phyloP scores from a whole-genome alignment of 352 stramenopile species.

The Phytophthora podocarpi region DNA sequence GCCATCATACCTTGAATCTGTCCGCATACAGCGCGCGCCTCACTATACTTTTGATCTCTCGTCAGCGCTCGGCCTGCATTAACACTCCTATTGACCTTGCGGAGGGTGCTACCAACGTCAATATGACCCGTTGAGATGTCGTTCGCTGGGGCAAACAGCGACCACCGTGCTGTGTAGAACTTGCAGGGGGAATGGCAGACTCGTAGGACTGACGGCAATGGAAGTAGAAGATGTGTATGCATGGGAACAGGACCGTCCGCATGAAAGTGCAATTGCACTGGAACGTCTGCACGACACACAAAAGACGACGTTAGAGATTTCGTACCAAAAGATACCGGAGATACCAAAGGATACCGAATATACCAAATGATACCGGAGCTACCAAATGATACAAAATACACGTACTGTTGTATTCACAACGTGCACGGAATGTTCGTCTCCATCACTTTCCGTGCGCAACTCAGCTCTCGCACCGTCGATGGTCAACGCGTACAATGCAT shows the following conservation, averaged over 20 bases:
- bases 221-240: conserved; percentile 8
- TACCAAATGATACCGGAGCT: not conserved
- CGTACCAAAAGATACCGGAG: not conserved
- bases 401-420: conserved; percentile 2
- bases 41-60: conserved; percentile 1
- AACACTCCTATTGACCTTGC: not conserved
- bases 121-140: conserved; percentile 3
- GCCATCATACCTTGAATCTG: conserved; percentile 15
- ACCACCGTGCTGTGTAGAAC: conserved; percentile 14
- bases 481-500: not conserved
- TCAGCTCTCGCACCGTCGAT: not conserved
- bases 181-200: conserved; percentile 9
- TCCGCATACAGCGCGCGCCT: not conserved
- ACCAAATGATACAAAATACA: not conserved
- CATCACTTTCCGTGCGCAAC: not conserved
- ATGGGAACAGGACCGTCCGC: conserved; percentile 13
- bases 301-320: not conserved
- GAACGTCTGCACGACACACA: conserved; percentile 18
- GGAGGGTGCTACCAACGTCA: not conserved
- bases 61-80: not conserved
- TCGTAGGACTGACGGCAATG: not conserved
- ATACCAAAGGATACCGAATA: too few species aligned
- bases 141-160: conserved; percentile 1
- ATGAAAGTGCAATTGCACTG: conserved; percentile 13
- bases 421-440: not conserved